phyloP scores from a whole-genome alignment of 306 rosid species.

The Fragaria nilgerrensis region DNA sequence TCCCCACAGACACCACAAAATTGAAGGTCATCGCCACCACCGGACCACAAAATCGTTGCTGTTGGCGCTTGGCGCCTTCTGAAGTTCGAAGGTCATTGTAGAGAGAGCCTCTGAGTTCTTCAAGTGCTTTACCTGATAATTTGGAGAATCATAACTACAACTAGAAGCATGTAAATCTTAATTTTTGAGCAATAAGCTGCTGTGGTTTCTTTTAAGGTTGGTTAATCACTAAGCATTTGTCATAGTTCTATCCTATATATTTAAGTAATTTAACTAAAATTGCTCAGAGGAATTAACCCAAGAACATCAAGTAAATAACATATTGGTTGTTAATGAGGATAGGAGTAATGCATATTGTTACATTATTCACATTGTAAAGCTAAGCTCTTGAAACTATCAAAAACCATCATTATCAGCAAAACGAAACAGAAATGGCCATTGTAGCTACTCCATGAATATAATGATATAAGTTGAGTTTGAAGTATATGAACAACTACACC shows the following conservation, averaged over 20 bases:
- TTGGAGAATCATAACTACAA: constrained; percentile 1
- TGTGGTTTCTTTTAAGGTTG: background rate
- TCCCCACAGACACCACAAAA: constrained; percentile 69
- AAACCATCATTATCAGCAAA: background rate
- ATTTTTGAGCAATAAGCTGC: background rate
- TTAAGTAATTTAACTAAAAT: background rate
- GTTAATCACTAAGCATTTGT: background rate
- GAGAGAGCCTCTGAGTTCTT: constrained; percentile 24
- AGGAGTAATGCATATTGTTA: background rate
- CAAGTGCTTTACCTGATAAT: constrained; percentile 73
- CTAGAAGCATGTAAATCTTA: background rate
- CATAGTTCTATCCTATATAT: background rate
- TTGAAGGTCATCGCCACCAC: constrained; percentile 75
- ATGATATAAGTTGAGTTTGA: background rate
- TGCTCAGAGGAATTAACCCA: background rate
- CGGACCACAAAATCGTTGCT: constrained; percentile 83
- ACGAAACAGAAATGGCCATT: background rate
- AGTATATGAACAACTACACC: constrained; percentile 6
- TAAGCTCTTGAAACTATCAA: background rate
- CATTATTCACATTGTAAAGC: background rate
- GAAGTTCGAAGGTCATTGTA: constrained; percentile 74
- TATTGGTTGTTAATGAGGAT: background rate
- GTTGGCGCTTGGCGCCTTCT: constrained; percentile 93
- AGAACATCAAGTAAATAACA: background rate
- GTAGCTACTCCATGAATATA: background rate